Conservation (phyloP, 2,329 filamentous ascomycete species). For the Botrytis byssoidea region DNA sequence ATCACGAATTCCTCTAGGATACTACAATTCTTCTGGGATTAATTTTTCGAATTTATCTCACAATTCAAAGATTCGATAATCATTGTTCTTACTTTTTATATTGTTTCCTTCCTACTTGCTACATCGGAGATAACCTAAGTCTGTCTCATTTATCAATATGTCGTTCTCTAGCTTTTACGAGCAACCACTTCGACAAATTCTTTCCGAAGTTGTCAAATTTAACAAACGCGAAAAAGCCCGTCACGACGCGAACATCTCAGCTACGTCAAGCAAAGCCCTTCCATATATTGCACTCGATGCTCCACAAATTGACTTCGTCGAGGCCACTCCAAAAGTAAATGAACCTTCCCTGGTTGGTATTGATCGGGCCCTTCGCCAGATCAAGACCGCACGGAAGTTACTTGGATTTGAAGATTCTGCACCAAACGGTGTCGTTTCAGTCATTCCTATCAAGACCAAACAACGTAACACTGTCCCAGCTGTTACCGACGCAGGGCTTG, state of each 20-base stretch:
- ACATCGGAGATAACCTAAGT: background rate
- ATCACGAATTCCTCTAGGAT: background rate
- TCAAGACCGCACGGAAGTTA: background rate
- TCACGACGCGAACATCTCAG: background rate
- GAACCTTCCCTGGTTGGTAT: background rate
- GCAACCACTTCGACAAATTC: background rate
- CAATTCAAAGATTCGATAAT: background rate
- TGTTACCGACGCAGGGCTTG: background rate
- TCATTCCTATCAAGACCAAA: background rate
- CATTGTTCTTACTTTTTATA: background rate
- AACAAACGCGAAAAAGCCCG: background rate
- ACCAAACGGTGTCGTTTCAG: background rate
- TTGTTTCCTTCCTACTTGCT: background rate
- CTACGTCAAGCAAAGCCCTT: background rate
- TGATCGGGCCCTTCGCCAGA: background rate
- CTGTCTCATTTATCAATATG: background rate
- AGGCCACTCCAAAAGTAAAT: background rate
- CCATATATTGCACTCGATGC: background rate
- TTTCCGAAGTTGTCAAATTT: background rate
- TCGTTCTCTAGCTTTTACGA: background rate
- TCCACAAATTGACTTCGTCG: background rate
- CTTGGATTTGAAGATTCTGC: too few relatives aligned
- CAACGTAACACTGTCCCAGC: background rate
- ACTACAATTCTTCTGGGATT: background rate
- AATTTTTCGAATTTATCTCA: background rate